Base-by-base conservation (phyloP, 1,284 basidiomycete genomes). In the Rhodotorula sp. region DNA sequence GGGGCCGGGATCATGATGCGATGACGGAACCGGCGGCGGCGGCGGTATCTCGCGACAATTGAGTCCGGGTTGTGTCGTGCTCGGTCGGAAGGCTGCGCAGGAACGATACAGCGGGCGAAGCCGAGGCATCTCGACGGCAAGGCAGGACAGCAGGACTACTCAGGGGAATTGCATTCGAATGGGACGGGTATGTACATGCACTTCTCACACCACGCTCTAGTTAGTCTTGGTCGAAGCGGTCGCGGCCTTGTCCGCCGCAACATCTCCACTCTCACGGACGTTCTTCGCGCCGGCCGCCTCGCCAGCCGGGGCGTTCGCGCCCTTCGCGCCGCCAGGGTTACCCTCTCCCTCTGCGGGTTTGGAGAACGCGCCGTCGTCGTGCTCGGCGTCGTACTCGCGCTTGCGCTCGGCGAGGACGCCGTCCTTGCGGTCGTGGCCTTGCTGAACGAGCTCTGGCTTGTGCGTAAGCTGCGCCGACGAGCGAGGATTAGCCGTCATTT, bases 391-490 rank as follows among this genome's bases (percentile, higher is more conserved):
- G 34, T 57, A 30, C 28, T 48, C 31, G 56, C 64, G 68, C 18
- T 47, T 47, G 34, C 54, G 16, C 46, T 37, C 57, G 10, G 68
- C 68, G 58, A 66, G 61, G 30, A 26, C 26, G 31, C 64, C 68
- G 16, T 60, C 22, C 28, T 63, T 26, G 26, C 68, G 59, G 40
- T 62, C 44, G 56, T 65, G 56, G 24, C 61, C 68, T 57, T 70
- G 68, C 58, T 70, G 47, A 53, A 66, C 62, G 48, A 66, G 68
- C 22, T 50, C 55, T 9, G 55, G 55, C 46, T 69, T 50, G 60
- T 65, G 68, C n/a, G 44, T 65, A 46, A 69, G 62, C 67, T 69
- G 59, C 20, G 2, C n/a, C n/a, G 22, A 44, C 11, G 58, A 22
- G 47, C 31, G 31, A 7, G 56, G 18, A 28, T 51, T 24, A 16